phyloP scores from a whole-genome alignment of 129 eudicot genomes.

The Artemisia tridentata region DNA sequence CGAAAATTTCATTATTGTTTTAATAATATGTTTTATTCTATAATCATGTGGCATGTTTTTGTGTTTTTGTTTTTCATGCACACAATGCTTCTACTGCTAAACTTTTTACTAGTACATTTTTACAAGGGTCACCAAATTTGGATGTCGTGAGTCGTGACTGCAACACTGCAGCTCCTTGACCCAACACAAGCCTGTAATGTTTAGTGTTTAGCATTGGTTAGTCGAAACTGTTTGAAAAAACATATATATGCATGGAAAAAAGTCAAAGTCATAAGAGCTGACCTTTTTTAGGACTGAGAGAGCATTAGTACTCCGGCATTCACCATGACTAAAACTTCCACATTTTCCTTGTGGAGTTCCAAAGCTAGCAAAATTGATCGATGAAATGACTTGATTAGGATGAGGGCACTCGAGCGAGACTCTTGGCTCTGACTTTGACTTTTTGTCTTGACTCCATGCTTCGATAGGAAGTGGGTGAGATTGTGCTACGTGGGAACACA shows the following conservation, averaged over 20 bases:
- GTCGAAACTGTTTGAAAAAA: background rate
- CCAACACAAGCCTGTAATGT: constrained; percentile 81
- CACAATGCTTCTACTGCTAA: constrained; percentile 86
- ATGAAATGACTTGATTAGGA: constrained; percentile 28
- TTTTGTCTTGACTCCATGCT: constrained; percentile 4
- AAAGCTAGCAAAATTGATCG: constrained; percentile 33
- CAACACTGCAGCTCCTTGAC: constrained; percentile 64
- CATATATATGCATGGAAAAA: background rate
- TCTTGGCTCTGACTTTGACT: background rate
- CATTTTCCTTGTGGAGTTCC: constrained; percentile 35
- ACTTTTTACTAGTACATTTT: constrained; percentile 51
- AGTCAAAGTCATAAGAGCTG: constrained; percentile 18
- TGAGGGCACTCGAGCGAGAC: constrained; percentile 23
- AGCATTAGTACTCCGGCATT: constrained; percentile 64
- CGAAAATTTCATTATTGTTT: background rate
- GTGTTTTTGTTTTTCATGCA: background rate
- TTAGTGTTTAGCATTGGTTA: background rate
- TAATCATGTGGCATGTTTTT: background rate
- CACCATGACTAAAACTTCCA: constrained; percentile 59
- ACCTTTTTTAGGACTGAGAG: constrained; percentile 67
- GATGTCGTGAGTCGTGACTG: constrained; percentile 52
- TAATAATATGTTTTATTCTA: background rate
- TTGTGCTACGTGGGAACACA: constrained; percentile 78
- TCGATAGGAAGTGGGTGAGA: constrained; percentile 11
- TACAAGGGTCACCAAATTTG: constrained; percentile 80